Evolutionary conservation across 1,139 yeast species (phyloP).

Genomic region (Kodamaea sp.): DNA sequence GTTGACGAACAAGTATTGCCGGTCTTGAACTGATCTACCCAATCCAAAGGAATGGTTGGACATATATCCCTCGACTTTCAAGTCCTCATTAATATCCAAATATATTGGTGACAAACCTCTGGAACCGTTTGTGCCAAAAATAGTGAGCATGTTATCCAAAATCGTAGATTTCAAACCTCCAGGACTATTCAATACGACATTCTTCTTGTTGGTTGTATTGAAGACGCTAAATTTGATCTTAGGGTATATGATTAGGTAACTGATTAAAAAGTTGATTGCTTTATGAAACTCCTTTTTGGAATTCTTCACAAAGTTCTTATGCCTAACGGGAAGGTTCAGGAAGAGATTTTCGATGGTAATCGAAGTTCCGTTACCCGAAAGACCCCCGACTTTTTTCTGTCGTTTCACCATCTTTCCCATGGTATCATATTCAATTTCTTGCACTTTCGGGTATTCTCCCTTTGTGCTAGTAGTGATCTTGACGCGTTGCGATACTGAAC

Average conservation of each 20-base stretch:
- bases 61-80: slow-evolving; percentile 57
- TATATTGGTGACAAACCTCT: slow-evolving; percentile 56
- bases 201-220: slow-evolving; percentile 53
- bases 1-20: slow-evolving; percentile 76
- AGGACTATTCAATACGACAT: slow-evolving; percentile 49
- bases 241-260: slow-evolving; percentile 64
- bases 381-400: slow-evolving; percentile 38
- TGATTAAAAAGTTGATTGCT: slow-evolving; percentile 60
- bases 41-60: slow-evolving; percentile 79
- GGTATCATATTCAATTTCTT: slow-evolving; percentile 50
- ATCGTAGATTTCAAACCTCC: slow-evolving; percentile 40
- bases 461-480: slow-evolving; percentile 57
- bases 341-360: slow-evolving; percentile 56
- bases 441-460: slow-evolving; percentile 56
- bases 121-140: slow-evolving; percentile 69
- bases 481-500: slow-evolving; percentile 55
- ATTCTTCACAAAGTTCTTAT: slow-evolving; percentile 69
- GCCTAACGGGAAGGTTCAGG: slow-evolving; percentile 69
- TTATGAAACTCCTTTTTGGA: slow-evolving; percentile 71
- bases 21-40: slow-evolving; percentile 62
- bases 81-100: slow-evolving; percentile 20
- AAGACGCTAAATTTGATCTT: slow-evolving; percentile 59
- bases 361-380: slow-evolving; percentile 55
- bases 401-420: slow-evolving; percentile 48
- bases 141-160: slow-evolving; percentile 57